Evolutionary conservation across 495 filamentous ascomycete species (phyloP), one percentile per base, ranked within the genome.

Genomic region (Penicillium argentinense): DNA sequence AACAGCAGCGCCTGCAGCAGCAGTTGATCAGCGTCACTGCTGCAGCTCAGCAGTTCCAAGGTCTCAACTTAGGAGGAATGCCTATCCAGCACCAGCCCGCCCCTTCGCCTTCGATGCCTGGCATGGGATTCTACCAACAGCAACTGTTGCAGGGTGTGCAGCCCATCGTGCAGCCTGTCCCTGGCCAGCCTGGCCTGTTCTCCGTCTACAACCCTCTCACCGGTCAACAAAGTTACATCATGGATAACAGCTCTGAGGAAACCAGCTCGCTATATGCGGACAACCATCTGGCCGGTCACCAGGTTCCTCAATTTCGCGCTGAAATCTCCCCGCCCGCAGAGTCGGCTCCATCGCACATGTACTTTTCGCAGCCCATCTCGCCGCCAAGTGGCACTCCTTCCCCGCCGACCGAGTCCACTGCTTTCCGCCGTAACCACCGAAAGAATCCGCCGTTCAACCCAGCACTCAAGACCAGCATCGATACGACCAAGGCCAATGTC

Each of bases 361-460:
- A 66, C 29, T 53, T 57, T 29, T 62, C 67, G 13, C 68, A 68
- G 38, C 61, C 72, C 8, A 44, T 65, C 13, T 85, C 87, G 26
- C 88, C 89, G 38, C 88, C 87, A 2, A 86, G 84, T 66, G 79
- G 82, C 68, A 81, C 68, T 49, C 79, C 67, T 52, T 82, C 69
- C 45, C 81, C 76, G 1, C 80, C 81, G 5, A 67, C 73, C 29
- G 86, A 91, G 45, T 89, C 88, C 39, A 81, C 83, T 54, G 87
- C 89, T 12, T 96, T 96, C 72, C 91, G 91, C 44, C 87, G 89
- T 45, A 86, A 88, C 23, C 91, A 97, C 70, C 90, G 91, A 70
- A 97, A 96, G 79, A 80, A 84, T 11, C 81, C 82, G n/a, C 92
- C 92, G 2, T 82, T 91, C 32, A 81, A 80, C 14, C 83, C 83